Percentiles rank a stretch among this genome's conserved stretches.
Evolutionary conservation across 257 asterid genomes (phyloP).

Genomic region (Nicotiana sylvestris): DNA sequence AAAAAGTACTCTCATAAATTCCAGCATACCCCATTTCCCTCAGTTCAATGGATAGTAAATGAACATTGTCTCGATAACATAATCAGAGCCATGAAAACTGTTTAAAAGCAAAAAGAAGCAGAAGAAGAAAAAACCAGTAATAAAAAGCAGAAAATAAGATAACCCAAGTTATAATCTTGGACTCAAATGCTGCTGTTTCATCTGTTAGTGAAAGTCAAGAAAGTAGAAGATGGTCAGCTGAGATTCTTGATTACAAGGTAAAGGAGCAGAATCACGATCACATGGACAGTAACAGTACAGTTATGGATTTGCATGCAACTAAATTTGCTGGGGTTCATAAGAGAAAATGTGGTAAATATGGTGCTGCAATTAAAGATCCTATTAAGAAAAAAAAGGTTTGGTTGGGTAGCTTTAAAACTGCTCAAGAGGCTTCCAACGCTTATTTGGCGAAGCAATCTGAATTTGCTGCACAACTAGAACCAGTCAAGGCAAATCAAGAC

Average conservation of each 20-base stretch:
- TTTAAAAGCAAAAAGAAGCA: background rate
- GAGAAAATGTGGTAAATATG: background rate
- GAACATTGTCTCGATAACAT: background rate
- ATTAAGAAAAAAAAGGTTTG: background rate
- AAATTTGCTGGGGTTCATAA: constrained; percentile 8
- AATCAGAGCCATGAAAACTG: background rate
- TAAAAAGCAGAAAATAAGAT: no score
- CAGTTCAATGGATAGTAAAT: background rate
- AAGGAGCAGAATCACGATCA: no score
- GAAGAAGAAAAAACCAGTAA: no score
- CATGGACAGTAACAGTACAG: background rate
- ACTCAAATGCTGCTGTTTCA: background rate
- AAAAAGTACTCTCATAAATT: background rate
- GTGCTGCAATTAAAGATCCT: constrained; percentile 5
- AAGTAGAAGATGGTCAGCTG: background rate
- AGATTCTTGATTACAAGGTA: no score
- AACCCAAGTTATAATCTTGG: background rate
- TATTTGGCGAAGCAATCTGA: background rate
- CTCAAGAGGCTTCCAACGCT: background rate
- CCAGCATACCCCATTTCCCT: background rate
- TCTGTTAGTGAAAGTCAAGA: background rate
- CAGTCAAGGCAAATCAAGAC: background rate
- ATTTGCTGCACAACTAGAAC: background rate
- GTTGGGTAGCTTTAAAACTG: background rate
- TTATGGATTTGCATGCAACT: background rate